These are phyloP conservation scores for Ilyonectria mors-panacis DNA, from an alignment of 2,329 filamentous ascomycete species.

Conservation along the genomic window DNA sequence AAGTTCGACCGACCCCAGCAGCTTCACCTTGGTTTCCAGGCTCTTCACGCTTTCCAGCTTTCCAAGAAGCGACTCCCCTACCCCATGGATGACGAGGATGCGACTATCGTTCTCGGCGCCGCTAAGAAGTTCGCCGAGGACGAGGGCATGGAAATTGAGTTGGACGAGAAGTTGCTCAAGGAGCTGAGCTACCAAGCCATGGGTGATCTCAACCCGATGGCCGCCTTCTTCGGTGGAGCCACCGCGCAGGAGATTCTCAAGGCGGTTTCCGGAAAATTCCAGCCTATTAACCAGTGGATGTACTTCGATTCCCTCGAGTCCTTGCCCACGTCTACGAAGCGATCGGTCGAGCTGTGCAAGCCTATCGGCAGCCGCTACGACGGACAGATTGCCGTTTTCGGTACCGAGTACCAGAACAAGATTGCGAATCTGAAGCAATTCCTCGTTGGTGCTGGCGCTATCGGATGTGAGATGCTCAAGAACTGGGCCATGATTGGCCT, in stretches of 20 bases:
- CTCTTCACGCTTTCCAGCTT: constrained; percentile 88
- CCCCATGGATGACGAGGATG: constrained; percentile 89
- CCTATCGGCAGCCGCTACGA: constrained; percentile 91
- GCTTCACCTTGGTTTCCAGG: constrained; percentile 93
- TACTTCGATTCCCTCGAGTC: constrained; percentile 99
- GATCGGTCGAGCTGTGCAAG: constrained; percentile 90
- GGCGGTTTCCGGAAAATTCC: constrained; percentile 97
- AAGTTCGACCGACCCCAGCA: constrained; percentile 97
- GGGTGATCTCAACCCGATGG: constrained; percentile 92
- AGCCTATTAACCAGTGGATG: constrained; percentile 94
- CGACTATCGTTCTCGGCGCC: constrained; percentile 80
- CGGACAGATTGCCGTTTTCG: constrained; percentile 97
- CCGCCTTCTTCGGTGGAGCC: constrained; percentile 94
- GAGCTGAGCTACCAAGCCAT: constrained; percentile 95
- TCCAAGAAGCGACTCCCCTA: constrained; percentile 82
- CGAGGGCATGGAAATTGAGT: constrained; percentile 76
- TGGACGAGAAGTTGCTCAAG: constrained; percentile 92
- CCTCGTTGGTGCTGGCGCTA: constrained; percentile 95
- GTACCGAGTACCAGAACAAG: constrained; percentile 94
- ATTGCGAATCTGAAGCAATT: constrained; percentile 92
- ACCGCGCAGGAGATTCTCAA: constrained; percentile 96
- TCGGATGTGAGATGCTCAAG: constrained; percentile 99
- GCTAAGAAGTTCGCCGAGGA: constrained; percentile 81
- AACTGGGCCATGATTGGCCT: constrained; percentile 99
- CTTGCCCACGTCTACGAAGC: constrained; percentile 79